Evolutionary conservation across 768 basidiomycete genomes (phyloP), one percentile per base, ranked within the genome.

Genomic region (Cyclocybe aegerita): DNA sequence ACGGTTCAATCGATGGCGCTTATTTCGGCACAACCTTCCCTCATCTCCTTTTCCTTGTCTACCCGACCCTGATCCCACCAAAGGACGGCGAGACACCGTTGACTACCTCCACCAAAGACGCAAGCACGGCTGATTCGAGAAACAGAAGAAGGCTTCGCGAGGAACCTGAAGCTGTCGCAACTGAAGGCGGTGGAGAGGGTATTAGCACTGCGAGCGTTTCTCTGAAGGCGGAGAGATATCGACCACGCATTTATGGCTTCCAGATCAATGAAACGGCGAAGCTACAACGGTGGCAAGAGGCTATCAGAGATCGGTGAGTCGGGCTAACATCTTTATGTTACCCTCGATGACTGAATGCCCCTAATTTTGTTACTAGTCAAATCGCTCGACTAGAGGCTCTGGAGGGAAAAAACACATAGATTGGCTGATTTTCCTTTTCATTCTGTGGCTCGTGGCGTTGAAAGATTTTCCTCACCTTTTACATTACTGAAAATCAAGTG

Each of bases 1-100:
- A 99, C 67, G 96, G 96, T 43, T 88, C 89, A 34, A 98, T 99
- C 65, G 97, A 99, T 65, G 96, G 97, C 29, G 97, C 97, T 1
- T 99, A 96, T 71, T 99, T 99, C 60, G 97, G 97, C 53, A 96
- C 94, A 0, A 97, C 95, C 1, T 98, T 98, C 76, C 93, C 95
- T 0, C 96, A 98, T 66, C 85, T 99, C 48, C 76, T 98, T 42
- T 97, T 95, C 75, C 92, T 98, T 76, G 93, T 98, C 33, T 98
- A 98, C 68, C 95, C 97, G 0, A 83, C 86, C 40, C 83, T 98
- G 56, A 88, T 97, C 38, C 93, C 96, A 44, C 43, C 59, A 56
- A 58, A 62, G 59, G 56, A 56, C 45, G 52, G 54, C 48, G 59
- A 57, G 40, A 34, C 43, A 33, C 50, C 49, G 8, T 43, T 31